Conservation (phyloP, 306 rosid species). For the Pueraria montana region DNA sequence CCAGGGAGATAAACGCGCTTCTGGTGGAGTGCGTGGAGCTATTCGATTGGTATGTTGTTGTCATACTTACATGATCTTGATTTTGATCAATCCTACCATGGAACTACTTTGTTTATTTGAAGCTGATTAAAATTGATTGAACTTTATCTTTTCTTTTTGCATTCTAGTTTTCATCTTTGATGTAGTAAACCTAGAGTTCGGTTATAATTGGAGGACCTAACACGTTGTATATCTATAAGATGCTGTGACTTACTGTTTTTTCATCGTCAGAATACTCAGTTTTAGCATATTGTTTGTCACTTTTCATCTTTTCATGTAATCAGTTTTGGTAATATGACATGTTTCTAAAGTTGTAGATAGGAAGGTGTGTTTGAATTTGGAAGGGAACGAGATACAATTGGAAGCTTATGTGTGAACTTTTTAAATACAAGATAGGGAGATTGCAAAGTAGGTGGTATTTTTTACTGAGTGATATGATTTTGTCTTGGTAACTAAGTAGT, state of each 20-base stretch:
- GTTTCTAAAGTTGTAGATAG: slow-evolving; percentile 11
- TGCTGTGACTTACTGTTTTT: neutral
- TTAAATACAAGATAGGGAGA: neutral
- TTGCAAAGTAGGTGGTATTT: neutral
- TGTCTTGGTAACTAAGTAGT: neutral
- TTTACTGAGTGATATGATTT: neutral
- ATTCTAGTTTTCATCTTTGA: too few relatives aligned
- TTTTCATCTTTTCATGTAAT: too few relatives aligned
- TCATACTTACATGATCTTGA: too few relatives aligned
- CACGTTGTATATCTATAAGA: neutral
- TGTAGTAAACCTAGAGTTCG: too few relatives aligned
- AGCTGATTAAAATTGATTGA: too few relatives aligned
- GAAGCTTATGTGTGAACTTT: neutral
- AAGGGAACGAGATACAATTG: slow-evolving; percentile 9
- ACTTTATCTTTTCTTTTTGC: too few relatives aligned
- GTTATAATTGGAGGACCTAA: too few relatives aligned
- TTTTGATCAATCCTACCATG: too few relatives aligned
- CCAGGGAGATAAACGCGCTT: slow-evolving; percentile 52
- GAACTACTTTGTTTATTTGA: too few relatives aligned
- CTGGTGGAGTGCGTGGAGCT: slow-evolving; percentile 54
- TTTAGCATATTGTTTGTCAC: too few relatives aligned
- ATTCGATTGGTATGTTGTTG: slow-evolving; percentile 66
- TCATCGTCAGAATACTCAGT: neutral
- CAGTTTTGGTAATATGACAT: neutral
- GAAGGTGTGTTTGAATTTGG: neutral